Evolutionary conservation across 805 yeast genomes (phyloP), one percentile per base, ranked within the genome.

Genomic region (Debaryomyces prosopidis): DNA sequence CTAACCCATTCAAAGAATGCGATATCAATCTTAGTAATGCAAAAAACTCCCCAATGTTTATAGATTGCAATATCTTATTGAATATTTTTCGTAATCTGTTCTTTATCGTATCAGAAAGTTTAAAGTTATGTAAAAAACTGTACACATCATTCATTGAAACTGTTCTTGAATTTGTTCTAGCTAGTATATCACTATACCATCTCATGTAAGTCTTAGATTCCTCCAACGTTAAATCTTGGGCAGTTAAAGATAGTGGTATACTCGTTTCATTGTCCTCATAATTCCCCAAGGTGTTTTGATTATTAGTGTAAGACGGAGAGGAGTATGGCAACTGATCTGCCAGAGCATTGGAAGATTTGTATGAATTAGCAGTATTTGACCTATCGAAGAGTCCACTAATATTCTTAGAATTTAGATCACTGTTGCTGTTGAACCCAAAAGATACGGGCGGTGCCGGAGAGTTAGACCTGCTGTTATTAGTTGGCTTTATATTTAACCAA

Each of bases 31-130:
- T 75, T 43, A 92, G 62, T 31, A 89, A 76, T 0, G 96, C 96
- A 68, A 87, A 94, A 66, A 94, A 92, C 62, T 90, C 95, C 5
- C 96, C 96, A 44, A 90, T 84, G 56, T 89, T 90, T 44, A 92
- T 74, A 3, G 86, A 77, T 45, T 73, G 74, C 28, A 76, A 55
- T 43, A 79, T 75, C 44, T 76, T 73, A 28, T 73, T 65, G 59
- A 82, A 83, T 17, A 85, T 77, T 19, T 68, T 66, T 32, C 60
- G 63, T 37, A 89, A 76, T 45, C 79, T 60, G 9, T 73, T 74
- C 59, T 81, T 81, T 28, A 80, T 68, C 2, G 62, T 55, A 1
- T 73, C 75, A 2, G 82, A 58, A 11, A 92, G 67, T 44, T 81
- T 83, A 70, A 92, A 92, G 62, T 92, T 91, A 55, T 76, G 74